Conservation (phyloP, 495 filamentous ascomycete species). For the Penicillium paxilli region DNA sequence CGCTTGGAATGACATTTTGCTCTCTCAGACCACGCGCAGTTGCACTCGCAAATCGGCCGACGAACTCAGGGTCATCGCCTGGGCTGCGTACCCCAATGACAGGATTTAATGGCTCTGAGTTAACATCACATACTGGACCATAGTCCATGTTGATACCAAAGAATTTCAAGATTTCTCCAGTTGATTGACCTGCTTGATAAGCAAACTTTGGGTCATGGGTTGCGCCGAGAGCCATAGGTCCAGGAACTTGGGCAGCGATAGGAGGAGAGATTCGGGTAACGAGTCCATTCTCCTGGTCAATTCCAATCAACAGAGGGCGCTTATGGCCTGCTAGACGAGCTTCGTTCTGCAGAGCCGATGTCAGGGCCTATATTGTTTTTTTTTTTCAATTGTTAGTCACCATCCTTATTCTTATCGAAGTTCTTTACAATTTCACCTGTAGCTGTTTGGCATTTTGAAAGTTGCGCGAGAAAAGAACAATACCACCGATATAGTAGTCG, state of each 20-base stretch:
- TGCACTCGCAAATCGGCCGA: slow-evolving; percentile 39
- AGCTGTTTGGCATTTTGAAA: slow-evolving; percentile 41
- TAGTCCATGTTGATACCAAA: slow-evolving; percentile 50
- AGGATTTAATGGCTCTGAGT: slow-evolving; percentile 45
- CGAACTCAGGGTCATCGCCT: slow-evolving; percentile 41
- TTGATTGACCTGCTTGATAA: slow-evolving; percentile 36
- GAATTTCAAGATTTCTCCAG: slow-evolving; percentile 34
- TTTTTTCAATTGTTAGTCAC: not conserved
- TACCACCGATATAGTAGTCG: slow-evolving; percentile 45
- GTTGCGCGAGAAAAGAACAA: slow-evolving; percentile 50
- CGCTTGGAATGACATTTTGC: slow-evolving; percentile 37
- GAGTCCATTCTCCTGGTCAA: slow-evolving; percentile 47
- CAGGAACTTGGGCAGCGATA: slow-evolving; percentile 41
- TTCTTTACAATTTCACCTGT: slow-evolving; percentile 23
- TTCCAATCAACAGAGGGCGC: slow-evolving; percentile 43
- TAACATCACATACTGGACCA: slow-evolving; percentile 44
- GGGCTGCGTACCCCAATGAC: slow-evolving; percentile 45
- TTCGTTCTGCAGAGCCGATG: slow-evolving; percentile 38
- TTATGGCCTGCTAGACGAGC: slow-evolving; percentile 39
- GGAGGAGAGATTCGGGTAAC: slow-evolving; percentile 47
- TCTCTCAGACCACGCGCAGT: slow-evolving; percentile 38
- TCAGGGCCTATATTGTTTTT: slow-evolving; percentile 28
- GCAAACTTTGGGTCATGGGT: slow-evolving; percentile 38
- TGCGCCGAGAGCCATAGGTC: slow-evolving; percentile 43
- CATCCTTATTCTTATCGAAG: not conserved